Percentiles rank a stretch among this genome's conserved stretches.
Evolutionary conservation across 148 eudicot genomes (phyloP).

Genomic region (Beta vulgaris): DNA sequence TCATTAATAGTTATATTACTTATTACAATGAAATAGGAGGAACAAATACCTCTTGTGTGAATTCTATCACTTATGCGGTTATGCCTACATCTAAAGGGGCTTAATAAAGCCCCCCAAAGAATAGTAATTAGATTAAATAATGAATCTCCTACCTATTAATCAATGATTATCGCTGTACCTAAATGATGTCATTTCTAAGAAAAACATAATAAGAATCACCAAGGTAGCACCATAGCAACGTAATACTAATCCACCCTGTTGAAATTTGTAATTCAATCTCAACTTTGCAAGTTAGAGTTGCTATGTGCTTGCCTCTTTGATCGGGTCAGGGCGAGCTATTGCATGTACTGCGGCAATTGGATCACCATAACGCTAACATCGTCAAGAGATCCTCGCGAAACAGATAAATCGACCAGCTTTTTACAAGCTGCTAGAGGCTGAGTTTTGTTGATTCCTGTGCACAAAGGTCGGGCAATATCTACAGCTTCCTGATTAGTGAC

Average conservation of each 20-base stretch:
- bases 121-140: slow-evolving; percentile 18
- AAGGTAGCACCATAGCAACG: slow-evolving; percentile 2
- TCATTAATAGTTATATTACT: not conserved
- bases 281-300: not conserved
- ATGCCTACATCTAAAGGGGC: not conserved
- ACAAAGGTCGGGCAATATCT: slow-evolving; percentile 50
- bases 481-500: slow-evolving; percentile 79
- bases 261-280: not conserved
- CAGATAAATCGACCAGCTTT: slow-evolving; percentile 63
- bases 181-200: not conserved
- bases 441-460: slow-evolving; percentile 27
- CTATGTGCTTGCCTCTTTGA: too few species aligned
- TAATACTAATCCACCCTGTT: not conserved
- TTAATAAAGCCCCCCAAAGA: not conserved
- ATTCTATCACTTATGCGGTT: not conserved
- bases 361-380: slow-evolving; percentile 80
- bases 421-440: slow-evolving; percentile 55
- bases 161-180: not conserved
- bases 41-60: not conserved
- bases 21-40: not conserved
- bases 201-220: not conserved
- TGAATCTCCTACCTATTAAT: slow-evolving; percentile 13
- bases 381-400: slow-evolving; percentile 66
- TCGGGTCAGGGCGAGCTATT: not conserved
- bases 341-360: slow-evolving; percentile 43